A percentile compares a stretch with the other conserved stretches of the same genome.
Evolutionary conservation across 2,329 filamentous ascomycete genomes (phyloP).

Genomic region (Alternaria longipes): DNA sequence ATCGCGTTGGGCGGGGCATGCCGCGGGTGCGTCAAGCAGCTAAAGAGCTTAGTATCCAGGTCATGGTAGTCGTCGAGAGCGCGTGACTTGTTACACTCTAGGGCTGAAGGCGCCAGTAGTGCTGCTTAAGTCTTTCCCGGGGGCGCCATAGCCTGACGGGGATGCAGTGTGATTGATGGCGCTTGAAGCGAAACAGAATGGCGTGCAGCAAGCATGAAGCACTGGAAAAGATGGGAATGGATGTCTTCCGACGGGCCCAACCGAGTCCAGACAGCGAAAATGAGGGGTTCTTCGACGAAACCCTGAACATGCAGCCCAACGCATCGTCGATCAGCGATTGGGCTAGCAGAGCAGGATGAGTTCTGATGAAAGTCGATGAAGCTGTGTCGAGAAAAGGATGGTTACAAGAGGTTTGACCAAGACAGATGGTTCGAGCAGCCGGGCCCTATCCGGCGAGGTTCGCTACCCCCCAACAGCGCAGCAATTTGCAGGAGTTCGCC

Average conservation of each 20-base stretch:
- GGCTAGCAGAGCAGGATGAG: conserved; percentile 20
- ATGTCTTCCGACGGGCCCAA: conserved; percentile 32
- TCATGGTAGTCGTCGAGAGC: conserved; percentile 33
- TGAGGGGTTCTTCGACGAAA: conserved; percentile 37
- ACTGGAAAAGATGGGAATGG: conserved; percentile 34
- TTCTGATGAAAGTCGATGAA: conserved; percentile 32
- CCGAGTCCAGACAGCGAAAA: conserved; percentile 39
- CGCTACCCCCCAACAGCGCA: conserved; percentile 47
- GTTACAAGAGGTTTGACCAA: conserved; percentile 39
- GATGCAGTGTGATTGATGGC: conserved; percentile 36
- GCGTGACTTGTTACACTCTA: conserved; percentile 43
- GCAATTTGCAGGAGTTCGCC: conserved; percentile 53
- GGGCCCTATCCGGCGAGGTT: conserved; percentile 39
- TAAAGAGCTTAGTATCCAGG: conserved; percentile 31
- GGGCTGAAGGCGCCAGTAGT: conserved; percentile 27
- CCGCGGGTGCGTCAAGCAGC: conserved; percentile 17
- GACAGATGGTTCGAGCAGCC: conserved; percentile 43
- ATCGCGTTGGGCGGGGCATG: conserved; percentile 21
- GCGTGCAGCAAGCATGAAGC: conserved; percentile 48
- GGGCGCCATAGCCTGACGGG: conserved; percentile 34
- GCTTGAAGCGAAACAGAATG: conserved; percentile 49
- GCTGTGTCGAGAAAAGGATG: conserved; percentile 37
- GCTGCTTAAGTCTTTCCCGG: conserved; percentile 28
- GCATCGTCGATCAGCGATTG: conserved; percentile 31
- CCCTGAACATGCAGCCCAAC: conserved; percentile 26